These are phyloP conservation scores for Drechslera avenae DNA, from an alignment of 2,329 filamentous ascomycete species.

Conservation along the genomic window DNA sequence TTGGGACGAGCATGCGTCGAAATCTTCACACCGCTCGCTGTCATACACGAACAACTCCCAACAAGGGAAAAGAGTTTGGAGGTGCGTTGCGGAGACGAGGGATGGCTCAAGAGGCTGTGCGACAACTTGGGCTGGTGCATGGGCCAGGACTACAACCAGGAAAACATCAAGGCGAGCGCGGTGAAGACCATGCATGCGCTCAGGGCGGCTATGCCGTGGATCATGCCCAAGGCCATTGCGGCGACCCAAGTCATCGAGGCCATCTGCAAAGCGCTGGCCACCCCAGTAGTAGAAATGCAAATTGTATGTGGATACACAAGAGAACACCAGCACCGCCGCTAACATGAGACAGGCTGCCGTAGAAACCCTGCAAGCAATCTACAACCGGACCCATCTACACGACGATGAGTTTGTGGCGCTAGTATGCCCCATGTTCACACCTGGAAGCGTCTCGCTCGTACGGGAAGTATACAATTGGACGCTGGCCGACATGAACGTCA, in stretches of 20 bases:
- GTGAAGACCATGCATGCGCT: constrained; percentile 78
- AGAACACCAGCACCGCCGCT: constrained; percentile 11
- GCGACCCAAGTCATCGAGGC: constrained; percentile 52
- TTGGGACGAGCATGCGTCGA: constrained; percentile 91
- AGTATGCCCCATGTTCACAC: constrained; percentile 77
- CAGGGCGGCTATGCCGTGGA: constrained; percentile 82
- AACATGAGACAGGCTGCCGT: constrained; percentile 59
- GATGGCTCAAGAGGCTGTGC: constrained; percentile 82
- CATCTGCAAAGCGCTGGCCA: constrained; percentile 48
- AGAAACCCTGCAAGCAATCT: constrained; percentile 83
- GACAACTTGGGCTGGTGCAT: constrained; percentile 76
- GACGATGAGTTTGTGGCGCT: constrained; percentile 79
- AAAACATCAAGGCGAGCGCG: constrained; percentile 71
- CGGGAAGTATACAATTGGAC: constrained; percentile 80
- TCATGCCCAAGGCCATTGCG: constrained; percentile 79
- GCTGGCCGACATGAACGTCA: constrained; percentile 73
- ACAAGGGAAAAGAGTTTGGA: constrained; percentile 70
- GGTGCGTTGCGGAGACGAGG: constrained; percentile 78
- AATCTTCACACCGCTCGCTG: constrained; percentile 80
- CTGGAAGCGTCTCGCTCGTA: constrained; percentile 72
- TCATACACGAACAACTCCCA: constrained; percentile 77
- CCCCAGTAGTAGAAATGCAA: constrained; percentile 44
- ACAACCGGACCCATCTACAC: constrained; percentile 72
- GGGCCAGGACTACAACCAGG: constrained; percentile 66
- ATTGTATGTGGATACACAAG: constrained; percentile 29